Conservation (phyloP, 352 stramenopile genomes). For the Phytopythium oedochilum region DNA sequence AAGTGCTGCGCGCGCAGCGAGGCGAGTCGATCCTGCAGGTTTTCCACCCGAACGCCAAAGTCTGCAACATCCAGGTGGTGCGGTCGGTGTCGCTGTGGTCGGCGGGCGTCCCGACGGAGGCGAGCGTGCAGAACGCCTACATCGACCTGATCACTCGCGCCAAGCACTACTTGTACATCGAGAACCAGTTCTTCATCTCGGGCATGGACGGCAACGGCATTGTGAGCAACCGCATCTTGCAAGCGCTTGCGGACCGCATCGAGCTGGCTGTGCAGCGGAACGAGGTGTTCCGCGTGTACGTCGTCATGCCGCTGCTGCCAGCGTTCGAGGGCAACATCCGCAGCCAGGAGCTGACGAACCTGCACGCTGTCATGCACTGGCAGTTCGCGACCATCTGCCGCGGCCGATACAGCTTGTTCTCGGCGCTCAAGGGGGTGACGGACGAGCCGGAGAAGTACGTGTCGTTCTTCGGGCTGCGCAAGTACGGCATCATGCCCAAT, state of each 20-base stretch:
- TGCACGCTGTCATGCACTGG: conserved; percentile 88
- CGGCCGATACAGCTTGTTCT: conserved; percentile 75
- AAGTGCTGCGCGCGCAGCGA: conserved; percentile 57
- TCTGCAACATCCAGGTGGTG: conserved; percentile 79
- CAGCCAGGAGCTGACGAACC: conserved; percentile 77
- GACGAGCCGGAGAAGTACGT: conserved; percentile 72
- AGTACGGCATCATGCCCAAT: conserved; percentile 79
- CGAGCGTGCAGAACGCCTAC: conserved; percentile 81
- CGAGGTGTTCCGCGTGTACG: conserved; percentile 77
- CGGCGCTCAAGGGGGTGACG: conserved; percentile 56
- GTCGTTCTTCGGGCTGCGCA: conserved; percentile 79
- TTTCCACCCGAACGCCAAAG: conserved; percentile 64
- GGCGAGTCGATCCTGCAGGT: conserved; percentile 62
- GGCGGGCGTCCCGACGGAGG: conserved; percentile 72
- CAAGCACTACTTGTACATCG: conserved; percentile 89
- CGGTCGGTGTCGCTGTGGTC: conserved; percentile 88
- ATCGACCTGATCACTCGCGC: conserved; percentile 77
- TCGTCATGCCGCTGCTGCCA: conserved; percentile 82
- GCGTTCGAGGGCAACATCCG: conserved; percentile 84
- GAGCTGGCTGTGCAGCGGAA: conserved; percentile 63
- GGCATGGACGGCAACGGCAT: conserved; percentile 73
- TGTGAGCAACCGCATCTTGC: conserved; percentile 76
- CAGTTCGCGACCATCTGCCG: conserved; percentile 85
- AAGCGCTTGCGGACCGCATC: conserved; percentile 82
- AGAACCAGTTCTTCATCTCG: conserved; percentile 93